A percentile compares a stretch with the other conserved stretches of the same genome.
These are phyloP conservation scores for Sideroxylon spinosum DNA, from an alignment of 179 eudicot species.

Conservation along the genomic window DNA sequence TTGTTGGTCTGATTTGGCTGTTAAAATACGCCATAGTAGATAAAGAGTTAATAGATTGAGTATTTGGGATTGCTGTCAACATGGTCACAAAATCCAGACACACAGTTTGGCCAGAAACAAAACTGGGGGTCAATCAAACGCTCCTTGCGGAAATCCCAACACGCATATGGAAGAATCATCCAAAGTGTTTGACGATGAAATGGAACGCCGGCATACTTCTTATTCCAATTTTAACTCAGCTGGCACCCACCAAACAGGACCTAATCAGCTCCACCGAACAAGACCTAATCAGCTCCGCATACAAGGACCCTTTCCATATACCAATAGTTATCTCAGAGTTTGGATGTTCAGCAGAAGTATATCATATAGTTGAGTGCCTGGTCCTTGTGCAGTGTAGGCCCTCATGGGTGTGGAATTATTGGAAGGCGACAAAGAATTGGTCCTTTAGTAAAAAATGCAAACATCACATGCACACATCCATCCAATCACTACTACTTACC, in stretches of 20 bases:
- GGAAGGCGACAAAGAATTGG: background rate
- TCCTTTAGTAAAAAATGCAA: too few relatives aligned
- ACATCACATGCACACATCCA: too few relatives aligned
- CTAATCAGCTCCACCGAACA: background rate
- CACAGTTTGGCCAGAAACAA: background rate
- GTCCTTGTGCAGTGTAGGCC: background rate
- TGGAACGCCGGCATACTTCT: background rate
- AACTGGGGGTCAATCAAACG: background rate
- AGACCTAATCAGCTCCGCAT: background rate
- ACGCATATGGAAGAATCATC: background rate
- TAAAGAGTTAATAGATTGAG: background rate
- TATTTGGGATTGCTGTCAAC: background rate
- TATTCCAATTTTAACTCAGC: too few relatives aligned
- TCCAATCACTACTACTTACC: too few relatives aligned
- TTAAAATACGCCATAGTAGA: background rate
- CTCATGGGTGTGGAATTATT: background rate
- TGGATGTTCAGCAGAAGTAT: background rate
- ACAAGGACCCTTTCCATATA: background rate
- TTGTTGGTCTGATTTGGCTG: background rate
- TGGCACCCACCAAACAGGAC: constrained; percentile 5
- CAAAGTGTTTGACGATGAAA: background rate
- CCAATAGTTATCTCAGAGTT: background rate
- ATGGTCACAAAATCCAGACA: background rate
- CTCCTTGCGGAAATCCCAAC: constrained; percentile 8
- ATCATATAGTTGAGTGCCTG: background rate